phyloP scores from a whole-genome alignment of 2,329 filamentous ascomycete species.

The Penicillium decumbens region DNA sequence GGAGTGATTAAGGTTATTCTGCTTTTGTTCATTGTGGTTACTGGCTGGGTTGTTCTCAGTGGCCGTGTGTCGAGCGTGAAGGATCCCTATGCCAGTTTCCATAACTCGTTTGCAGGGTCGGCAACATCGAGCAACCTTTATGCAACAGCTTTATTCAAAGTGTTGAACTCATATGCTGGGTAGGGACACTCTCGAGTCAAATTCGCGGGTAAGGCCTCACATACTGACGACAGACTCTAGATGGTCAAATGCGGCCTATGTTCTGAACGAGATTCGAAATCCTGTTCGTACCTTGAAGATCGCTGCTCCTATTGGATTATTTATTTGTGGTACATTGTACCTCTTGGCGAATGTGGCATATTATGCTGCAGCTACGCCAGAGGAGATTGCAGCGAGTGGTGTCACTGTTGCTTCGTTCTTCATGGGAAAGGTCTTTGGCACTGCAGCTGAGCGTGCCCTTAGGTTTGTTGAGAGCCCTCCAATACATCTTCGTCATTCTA shows the following conservation, averaged over 20 bases:
- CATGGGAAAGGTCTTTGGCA: slow-evolving; percentile 44
- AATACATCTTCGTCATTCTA: slow-evolving; percentile 36
- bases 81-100: slow-evolving; percentile 57
- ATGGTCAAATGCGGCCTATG: slow-evolving; percentile 35
- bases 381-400: slow-evolving; percentile 41
- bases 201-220: background rate
- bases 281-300: slow-evolving; percentile 61
- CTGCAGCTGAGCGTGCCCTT: slow-evolving; percentile 29
- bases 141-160: slow-evolving; percentile 67
- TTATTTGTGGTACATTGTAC: slow-evolving; percentile 57
- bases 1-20: slow-evolving; percentile 63
- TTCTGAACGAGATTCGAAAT: slow-evolving; percentile 60
- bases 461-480: slow-evolving; percentile 51
- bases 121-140: slow-evolving; percentile 56
- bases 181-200: background rate
- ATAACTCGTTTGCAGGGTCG: slow-evolving; percentile 61
- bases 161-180: slow-evolving; percentile 63
- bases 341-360: slow-evolving; percentile 65
- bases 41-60: slow-evolving; percentile 58
- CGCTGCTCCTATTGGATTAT: slow-evolving; percentile 59
- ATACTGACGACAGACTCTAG: slow-evolving; percentile 33
- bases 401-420: slow-evolving; percentile 42
- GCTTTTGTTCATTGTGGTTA: slow-evolving; percentile 60
- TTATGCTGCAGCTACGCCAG: slow-evolving; percentile 50
- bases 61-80: slow-evolving; percentile 56